Evolutionary conservation across 2,329 filamentous ascomycete species (phyloP).

Genomic region (Massarina eburnea): DNA sequence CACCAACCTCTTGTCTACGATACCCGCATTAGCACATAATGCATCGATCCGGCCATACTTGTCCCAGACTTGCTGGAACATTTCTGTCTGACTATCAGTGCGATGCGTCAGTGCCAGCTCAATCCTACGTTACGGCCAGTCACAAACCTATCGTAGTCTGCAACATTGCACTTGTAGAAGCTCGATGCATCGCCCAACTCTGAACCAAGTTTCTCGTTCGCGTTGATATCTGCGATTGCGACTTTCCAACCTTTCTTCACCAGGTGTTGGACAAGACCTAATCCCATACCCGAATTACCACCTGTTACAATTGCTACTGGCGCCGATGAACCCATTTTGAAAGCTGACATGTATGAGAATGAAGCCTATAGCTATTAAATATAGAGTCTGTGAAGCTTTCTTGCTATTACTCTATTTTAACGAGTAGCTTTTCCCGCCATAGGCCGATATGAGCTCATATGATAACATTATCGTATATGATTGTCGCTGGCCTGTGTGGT

Average conservation of each 20-base stretch:
- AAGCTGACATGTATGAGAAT: neutral
- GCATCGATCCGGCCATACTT: no score
- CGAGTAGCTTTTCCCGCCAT: conserved; percentile 1
- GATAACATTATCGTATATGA: neutral
- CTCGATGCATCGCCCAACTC: no score
- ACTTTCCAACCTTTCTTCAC: conserved; percentile 30
- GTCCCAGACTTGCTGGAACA: no score
- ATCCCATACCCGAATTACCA: conserved; percentile 31
- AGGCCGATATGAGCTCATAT: neutral
- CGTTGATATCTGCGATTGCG: conserved; percentile 30
- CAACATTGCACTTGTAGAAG: no score
- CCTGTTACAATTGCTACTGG: conserved; percentile 33
- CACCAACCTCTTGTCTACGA: no score
- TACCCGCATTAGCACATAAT: no score
- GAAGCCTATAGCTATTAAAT: neutral
- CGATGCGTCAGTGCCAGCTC: no score
- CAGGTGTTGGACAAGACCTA: conserved; percentile 19
- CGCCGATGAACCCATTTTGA: conserved; percentile 13
- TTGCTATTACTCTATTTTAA: neutral
- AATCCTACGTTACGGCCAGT: no score
- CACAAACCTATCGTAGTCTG: no score
- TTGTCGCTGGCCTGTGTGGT: neutral
- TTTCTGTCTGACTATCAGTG: no score
- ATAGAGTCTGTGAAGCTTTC: neutral
- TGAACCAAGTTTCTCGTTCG: conserved; percentile 21